These are phyloP conservation scores for Solanum bukasovii DNA, from an alignment of 257 asterid species.

Conservation along the genomic window DNA sequence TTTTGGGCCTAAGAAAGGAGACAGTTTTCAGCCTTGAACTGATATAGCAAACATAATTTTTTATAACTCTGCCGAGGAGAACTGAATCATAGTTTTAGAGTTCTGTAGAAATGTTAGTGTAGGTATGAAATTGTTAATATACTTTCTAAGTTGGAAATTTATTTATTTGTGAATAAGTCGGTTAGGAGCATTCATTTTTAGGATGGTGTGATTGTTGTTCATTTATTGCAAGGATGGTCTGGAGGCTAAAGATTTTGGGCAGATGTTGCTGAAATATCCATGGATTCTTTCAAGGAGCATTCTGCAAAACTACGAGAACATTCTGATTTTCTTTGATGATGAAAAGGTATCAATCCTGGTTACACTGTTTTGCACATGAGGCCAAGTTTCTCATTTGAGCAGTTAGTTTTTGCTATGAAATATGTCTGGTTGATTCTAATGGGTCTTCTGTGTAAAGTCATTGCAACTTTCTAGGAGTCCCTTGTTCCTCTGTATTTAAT, in stretches of 20 bases:
- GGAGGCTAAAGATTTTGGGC: slow-evolving; percentile 35
- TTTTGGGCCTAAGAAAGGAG: background rate
- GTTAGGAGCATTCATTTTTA: background rate
- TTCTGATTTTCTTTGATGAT: slow-evolving; percentile 44
- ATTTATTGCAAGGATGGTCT: slow-evolving; percentile 41
- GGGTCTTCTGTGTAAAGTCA: background rate
- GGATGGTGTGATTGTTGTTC: background rate
- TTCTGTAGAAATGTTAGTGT: background rate
- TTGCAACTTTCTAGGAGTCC: background rate
- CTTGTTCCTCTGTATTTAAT: background rate
- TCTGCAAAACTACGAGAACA: slow-evolving; percentile 47
- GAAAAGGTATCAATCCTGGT: slow-evolving; percentile 48
- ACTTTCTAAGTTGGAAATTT: background rate
- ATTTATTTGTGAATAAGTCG: background rate
- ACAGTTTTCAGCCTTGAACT: background rate
- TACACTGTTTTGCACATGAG: background rate
- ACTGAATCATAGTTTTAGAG: background rate
- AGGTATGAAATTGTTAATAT: background rate
- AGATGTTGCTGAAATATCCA: slow-evolving; percentile 77
- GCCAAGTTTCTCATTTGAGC: background rate
- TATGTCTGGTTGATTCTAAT: background rate
- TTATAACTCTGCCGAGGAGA: background rate
- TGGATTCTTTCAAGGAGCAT: slow-evolving; percentile 82
- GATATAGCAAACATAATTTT: background rate
- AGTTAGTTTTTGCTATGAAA: background rate